Percentiles rank a stretch among this genome's conserved stretches.
phyloP scores from a whole-genome alignment of 768 basidiomycete genomes.

The Lentinula guzmanii region DNA sequence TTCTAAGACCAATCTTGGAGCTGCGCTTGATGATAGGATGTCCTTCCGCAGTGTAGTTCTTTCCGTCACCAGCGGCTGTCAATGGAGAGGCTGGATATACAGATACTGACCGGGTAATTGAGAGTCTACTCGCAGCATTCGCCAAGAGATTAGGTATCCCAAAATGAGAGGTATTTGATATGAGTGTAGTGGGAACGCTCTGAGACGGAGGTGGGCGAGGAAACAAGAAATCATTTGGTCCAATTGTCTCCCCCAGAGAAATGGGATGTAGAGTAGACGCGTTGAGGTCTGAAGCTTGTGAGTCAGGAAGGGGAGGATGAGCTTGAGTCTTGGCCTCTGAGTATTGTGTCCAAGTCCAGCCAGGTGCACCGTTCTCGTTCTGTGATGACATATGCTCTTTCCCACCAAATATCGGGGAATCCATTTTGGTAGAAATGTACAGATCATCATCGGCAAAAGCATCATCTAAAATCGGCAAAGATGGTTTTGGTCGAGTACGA shows the following conservation, averaged over 20 bases:
- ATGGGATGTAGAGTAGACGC: neutral
- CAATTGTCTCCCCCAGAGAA: neutral
- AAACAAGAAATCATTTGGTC: neutral
- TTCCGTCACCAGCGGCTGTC: conserved; percentile 21
- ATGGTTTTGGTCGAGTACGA: conserved; percentile 59
- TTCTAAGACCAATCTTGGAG: conserved; percentile 21
- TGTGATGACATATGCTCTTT: conserved; percentile 51
- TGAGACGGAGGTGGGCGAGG: conserved; percentile 5
- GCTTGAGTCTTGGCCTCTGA: conserved; percentile 20
- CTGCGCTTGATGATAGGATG: conserved; percentile 30
- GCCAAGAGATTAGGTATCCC: neutral
- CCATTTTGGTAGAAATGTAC: conserved; percentile 32
- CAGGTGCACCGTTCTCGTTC: conserved; percentile 33
- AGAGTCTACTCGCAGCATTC: conserved; percentile 27
- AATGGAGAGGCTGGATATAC: conserved; percentile 36
- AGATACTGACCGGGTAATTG: conserved; percentile 37
- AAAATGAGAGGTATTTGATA: neutral
- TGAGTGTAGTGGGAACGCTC: conserved; percentile 1
- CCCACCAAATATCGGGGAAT: conserved; percentile 76
- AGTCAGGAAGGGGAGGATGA: neutral
- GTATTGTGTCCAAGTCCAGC: conserved; percentile 58
- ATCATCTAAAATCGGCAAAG: conserved; percentile 67
- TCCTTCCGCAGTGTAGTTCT: conserved; percentile 34
- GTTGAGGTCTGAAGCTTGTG: neutral
- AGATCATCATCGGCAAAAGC: conserved; percentile 40